Percentiles rank a stretch among this genome's conserved stretches.
These are phyloP conservation scores for Ophiostoma piceae DNA, from an alignment of 2,329 filamentous ascomycete species.

Conservation along the genomic window DNA sequence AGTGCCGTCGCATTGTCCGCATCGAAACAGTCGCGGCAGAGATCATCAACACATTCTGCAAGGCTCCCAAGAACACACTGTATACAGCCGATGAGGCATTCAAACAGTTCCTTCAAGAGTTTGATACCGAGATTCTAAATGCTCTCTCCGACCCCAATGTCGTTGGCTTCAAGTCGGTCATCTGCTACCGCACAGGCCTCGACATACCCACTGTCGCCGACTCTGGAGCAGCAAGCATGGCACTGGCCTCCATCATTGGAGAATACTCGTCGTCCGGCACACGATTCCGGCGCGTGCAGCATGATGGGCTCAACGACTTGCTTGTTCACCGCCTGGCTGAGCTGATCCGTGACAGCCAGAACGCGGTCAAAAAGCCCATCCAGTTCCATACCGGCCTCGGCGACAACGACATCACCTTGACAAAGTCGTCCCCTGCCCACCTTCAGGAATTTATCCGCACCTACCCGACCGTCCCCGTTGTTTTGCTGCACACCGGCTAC, in stretches of 20 bases:
- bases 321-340: conserved; percentile 61
- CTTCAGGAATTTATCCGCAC: conserved; percentile 67
- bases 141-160: conserved; percentile 62
- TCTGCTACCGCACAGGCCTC: conserved; percentile 75
- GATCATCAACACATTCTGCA: conserved; percentile 47
- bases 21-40: conserved; percentile 68
- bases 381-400: conserved; percentile 82
- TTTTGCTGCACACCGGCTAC: conserved; percentile 75
- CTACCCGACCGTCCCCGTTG: conserved; percentile 65
- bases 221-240: conserved; percentile 39
- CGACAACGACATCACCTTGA: conserved; percentile 69
- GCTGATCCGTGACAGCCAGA: conserved; percentile 46
- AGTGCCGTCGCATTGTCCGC: conserved; percentile 68
- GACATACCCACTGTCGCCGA: conserved; percentile 48
- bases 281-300: conserved; percentile 51
- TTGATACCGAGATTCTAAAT: conserved; percentile 48
- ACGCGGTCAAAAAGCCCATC: conserved; percentile 59
- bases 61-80: conserved; percentile 37
- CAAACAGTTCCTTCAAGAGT: conserved; percentile 37
- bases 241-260: conserved; percentile 37
- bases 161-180: conserved; percentile 74
- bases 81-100: conserved; percentile 35
- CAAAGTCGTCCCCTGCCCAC: conserved; percentile 66
- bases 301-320: conserved; percentile 62
- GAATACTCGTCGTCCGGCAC: conserved; percentile 30